Conservation (phyloP, 495 filamentous ascomycete species). For the Usnea hakonensis region DNA sequence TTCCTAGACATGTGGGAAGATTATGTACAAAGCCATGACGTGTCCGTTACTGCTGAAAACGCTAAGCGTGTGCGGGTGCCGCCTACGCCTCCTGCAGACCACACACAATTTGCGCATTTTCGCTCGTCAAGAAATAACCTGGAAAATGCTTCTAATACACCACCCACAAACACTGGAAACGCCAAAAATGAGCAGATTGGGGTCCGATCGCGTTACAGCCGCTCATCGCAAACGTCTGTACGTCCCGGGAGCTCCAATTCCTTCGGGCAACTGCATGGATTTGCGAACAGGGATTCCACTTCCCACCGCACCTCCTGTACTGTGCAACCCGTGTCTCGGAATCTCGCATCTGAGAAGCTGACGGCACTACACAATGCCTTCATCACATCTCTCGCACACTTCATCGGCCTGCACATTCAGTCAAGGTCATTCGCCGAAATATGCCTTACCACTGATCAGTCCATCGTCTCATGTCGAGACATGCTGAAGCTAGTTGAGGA, state of each 20-base stretch:
- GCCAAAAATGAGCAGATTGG: conserved; percentile 17
- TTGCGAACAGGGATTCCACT: conserved; percentile 43
- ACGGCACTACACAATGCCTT: conserved; percentile 74
- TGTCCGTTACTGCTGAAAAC: conserved; percentile 48
- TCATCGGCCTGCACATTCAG: conserved; percentile 86
- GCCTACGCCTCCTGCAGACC: conserved; percentile 65
- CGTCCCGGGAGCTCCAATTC: conserved; percentile 21
- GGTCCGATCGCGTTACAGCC: conserved; percentile 19
- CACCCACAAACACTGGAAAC: conserved; percentile 13
- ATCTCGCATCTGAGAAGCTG: conserved; percentile 60
- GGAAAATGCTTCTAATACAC: conserved; percentile 1
- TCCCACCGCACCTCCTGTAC: conserved; percentile 52
- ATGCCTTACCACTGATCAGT: conserved; percentile 65
- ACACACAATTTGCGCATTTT: conserved; percentile 19
- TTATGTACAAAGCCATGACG: conserved; percentile 53
- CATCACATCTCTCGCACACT: conserved; percentile 78
- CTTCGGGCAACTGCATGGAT: conserved; percentile 8
- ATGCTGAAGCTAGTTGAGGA: conserved; percentile 75
- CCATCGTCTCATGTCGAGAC: conserved; percentile 69
- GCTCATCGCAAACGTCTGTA: conserved; percentile 21
- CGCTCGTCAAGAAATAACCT: not conserved
- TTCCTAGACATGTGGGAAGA: conserved; percentile 90
- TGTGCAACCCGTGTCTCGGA: conserved; percentile 37
- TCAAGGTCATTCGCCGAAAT: conserved; percentile 81
- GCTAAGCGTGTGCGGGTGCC: conserved; percentile 46